phyloP scores from a whole-genome alignment of 495 filamentous ascomycete species.

The Emericellopsis terricola region DNA sequence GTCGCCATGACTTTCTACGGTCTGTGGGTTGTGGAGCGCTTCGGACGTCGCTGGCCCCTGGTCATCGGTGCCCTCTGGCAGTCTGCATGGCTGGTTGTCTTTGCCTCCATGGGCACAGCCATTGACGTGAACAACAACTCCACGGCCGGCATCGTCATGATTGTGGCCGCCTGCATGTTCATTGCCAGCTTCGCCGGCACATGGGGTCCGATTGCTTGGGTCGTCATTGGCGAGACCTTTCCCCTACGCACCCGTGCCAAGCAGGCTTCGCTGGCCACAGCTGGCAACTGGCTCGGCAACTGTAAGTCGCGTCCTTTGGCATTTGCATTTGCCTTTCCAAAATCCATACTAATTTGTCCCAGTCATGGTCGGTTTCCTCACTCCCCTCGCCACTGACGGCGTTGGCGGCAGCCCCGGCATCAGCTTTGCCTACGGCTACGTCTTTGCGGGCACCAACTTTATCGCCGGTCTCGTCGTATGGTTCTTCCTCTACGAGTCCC shows the following conservation, averaged over 20 bases:
- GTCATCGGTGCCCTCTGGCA: constrained; percentile 49
- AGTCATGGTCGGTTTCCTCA: constrained; percentile 68
- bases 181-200: constrained; percentile 41
- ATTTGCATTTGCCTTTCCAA: neutral
- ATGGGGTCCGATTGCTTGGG: constrained; percentile 73
- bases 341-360: neutral
- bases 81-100: constrained; percentile 50
- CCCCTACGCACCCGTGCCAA: constrained; percentile 54
- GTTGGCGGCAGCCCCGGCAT: constrained; percentile 46
- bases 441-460: constrained; percentile 58
- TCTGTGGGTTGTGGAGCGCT: constrained; percentile 47
- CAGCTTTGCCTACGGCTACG: constrained; percentile 58
- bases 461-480: constrained; percentile 46
- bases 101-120: constrained; percentile 39
- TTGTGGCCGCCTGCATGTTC: constrained; percentile 60
- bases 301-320: constrained; percentile 14
- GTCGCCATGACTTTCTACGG: constrained; percentile 47
- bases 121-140: constrained; percentile 28
- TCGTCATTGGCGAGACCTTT: constrained; percentile 57
- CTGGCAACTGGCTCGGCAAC: constrained; percentile 68
- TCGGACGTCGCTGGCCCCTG: constrained; percentile 46
- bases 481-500: constrained; percentile 62
- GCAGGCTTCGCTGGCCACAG: constrained; percentile 53
- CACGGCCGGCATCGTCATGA: constrained; percentile 45
- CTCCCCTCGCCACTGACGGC: constrained; percentile 52